A percentile compares a stretch with the other conserved stretches of the same genome.
These are phyloP conservation scores for Arxiozyma telluris DNA, from an alignment of 1,139 yeast genomes.

Conservation along the genomic window DNA sequence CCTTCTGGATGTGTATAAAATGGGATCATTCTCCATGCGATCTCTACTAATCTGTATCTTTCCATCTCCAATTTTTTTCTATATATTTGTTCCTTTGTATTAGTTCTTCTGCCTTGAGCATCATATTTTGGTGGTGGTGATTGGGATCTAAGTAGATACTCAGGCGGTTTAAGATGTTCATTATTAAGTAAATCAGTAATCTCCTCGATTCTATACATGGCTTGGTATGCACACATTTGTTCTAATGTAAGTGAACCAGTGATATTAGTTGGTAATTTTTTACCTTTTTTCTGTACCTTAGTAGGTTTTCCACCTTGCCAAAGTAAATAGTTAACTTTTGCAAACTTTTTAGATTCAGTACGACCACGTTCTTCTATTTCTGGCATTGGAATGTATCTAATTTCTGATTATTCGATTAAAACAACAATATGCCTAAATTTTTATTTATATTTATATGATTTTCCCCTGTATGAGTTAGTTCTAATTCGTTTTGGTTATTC, in stretches of 20 bases:
- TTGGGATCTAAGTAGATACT: conserved; percentile 46
- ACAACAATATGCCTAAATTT: no score
- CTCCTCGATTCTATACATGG: conserved; percentile 70
- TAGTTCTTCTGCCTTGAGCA: conserved; percentile 66
- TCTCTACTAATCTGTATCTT: conserved; percentile 65
- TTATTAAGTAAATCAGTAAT: conserved; percentile 48
- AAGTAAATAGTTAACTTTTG: neutral
- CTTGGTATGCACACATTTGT: conserved; percentile 75
- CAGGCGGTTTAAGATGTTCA: conserved; percentile 32
- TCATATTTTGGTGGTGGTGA: conserved; percentile 95
- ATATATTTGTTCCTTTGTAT: conserved; percentile 69
- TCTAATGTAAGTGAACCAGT: conserved; percentile 64
- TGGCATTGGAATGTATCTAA: conserved; percentile 1
- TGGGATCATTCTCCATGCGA: conserved; percentile 66
- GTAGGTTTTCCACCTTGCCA: conserved; percentile 3
- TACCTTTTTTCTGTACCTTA: neutral
- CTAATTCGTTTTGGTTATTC: neutral
- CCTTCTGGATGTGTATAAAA: conserved; percentile 73
- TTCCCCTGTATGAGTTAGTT: neutral
- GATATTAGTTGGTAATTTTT: conserved; percentile 34
- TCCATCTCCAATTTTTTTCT: conserved; percentile 62
- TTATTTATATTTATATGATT: neutral
- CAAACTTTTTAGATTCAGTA: neutral
- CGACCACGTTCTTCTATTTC: conserved; percentile 3
- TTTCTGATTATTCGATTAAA: neutral